These are phyloP conservation scores for Cyclospora cayetanensis DNA, from an alignment of 169 alveolate genomes.

Conservation along the genomic window DNA sequence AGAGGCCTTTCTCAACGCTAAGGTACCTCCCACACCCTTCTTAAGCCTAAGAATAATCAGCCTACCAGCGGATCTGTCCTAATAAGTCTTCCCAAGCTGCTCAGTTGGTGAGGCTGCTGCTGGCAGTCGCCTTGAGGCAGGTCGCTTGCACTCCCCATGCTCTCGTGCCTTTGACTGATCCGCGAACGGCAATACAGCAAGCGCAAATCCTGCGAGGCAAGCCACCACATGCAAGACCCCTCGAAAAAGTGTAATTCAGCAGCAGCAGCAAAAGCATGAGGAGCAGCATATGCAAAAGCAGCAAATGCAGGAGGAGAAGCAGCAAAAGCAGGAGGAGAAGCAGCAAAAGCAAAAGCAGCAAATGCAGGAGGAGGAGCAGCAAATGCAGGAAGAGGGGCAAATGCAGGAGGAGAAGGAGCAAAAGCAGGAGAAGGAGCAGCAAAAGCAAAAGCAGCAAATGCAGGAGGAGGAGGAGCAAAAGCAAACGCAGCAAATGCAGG, in stretches of 20 bases:
- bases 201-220: not conserved
- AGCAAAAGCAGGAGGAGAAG: not conserved
- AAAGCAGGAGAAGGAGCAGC: too few species aligned
- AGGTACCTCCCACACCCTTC: too few species aligned
- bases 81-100: not conserved
- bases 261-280: not conserved
- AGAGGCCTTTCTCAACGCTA: too few species aligned
- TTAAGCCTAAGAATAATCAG: too few species aligned
- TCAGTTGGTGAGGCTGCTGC: not conserved
- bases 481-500: too few species aligned
- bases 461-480: too few species aligned
- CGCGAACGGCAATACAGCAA: not conserved
- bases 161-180: not conserved
- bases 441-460: too few species aligned
- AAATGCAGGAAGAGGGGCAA: too few species aligned
- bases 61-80: not conserved
- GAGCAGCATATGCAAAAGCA: not conserved
- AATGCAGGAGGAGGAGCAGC: too few species aligned
- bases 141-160: not conserved
- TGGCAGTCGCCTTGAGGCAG: not conserved
- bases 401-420: too few species aligned
- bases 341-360: too few species aligned
- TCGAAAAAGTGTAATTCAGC: not conserved
- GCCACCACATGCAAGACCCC: not conserved
- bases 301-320: not conserved